Evolutionary conservation across 2,329 filamentous ascomycete genomes (phyloP).

Genomic region (Gremmenia infestans): DNA sequence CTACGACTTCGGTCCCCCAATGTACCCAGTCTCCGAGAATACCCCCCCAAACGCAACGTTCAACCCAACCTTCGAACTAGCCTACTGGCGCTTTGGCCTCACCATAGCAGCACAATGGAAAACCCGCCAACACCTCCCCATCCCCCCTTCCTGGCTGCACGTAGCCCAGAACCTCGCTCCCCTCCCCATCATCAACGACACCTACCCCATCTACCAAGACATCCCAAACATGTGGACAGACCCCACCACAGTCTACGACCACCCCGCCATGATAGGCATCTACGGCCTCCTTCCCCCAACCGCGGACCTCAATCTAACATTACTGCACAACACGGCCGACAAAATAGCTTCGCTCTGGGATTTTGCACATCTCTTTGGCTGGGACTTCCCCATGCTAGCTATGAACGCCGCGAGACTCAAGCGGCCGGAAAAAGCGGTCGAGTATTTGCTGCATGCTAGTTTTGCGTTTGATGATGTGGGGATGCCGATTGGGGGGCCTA

Average conservation of each 20-base stretch:
- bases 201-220: constrained; percentile 52
- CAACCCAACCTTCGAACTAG: constrained; percentile 54
- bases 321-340: constrained; percentile 35
- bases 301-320: constrained; percentile 33
- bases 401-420: constrained; percentile 42
- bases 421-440: constrained; percentile 38
- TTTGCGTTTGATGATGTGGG: constrained; percentile 54
- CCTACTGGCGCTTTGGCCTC: constrained; percentile 58
- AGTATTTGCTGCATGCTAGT: constrained; percentile 41
- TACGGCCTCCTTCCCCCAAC: constrained; percentile 40
- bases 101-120: constrained; percentile 51
- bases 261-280: constrained; percentile 42
- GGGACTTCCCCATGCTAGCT: constrained; percentile 43
- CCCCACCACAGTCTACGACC: constrained; percentile 35
- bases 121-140: constrained; percentile 37
- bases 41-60: constrained; percentile 51
- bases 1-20: constrained; percentile 49
- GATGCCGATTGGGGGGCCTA: constrained; percentile 46
- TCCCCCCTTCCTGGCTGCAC: constrained; percentile 42
- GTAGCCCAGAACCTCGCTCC: constrained; percentile 49
- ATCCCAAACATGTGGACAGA: constrained; percentile 43
- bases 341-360: constrained; percentile 39
- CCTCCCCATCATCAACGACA: constrained; percentile 44
- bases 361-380: constrained; percentile 39
- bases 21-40: constrained; percentile 52